Base-by-base conservation (phyloP, 495 filamentous ascomycete species). In the Aspergillus carlsbadensis region DNA sequence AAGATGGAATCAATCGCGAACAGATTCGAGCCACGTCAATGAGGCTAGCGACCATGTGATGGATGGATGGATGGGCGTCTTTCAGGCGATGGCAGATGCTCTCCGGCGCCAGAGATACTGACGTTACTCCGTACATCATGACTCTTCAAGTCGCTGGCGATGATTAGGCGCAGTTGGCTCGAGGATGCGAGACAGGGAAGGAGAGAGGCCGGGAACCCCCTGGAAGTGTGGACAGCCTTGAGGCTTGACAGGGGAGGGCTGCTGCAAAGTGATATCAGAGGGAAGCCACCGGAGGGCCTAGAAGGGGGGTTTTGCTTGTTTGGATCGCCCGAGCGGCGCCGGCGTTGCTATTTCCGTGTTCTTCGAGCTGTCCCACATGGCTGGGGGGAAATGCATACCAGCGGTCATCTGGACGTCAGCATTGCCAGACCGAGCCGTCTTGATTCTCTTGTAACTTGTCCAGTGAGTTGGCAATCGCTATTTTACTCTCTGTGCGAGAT, bases 1-100 rank as follows among this genome's bases (percentile, higher is more conserved):
- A 31, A 58, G 58, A 61, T 58, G 52, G 58, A 24, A 59, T 44
- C 43, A 43, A 21, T 35, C 37, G 44, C 63, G 63, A 65, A 65
- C 59, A 46, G 63, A 65, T 49, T 57, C 41, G 37, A 56, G 63
- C 59, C 63, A 65, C 63, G 63, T 65, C 63, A 57, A 57, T 60
- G 45, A 35, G n/a, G 41, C 48, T 18, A 33, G 4, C 15, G 46
- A 31, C 63, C 63, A 62, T 62, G 63, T 65, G 63, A 65, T 57
- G 26, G 26, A 29, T 29, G 26, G 26, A 29, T 29, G 26, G 26
- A 29, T 29, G 40, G 39, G 43, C 43, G 18, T 43, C 18, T 10
- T 43, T 43, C 15, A 15, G 14, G 8, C 17, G 40, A 24, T 14
- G 14, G n/a, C n/a, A n/a, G n/a, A n/a, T 29, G 26, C 26, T 29